phyloP scores from a whole-genome alignment of 306 rosid species.

The Chamaecrista fasciculata region DNA sequence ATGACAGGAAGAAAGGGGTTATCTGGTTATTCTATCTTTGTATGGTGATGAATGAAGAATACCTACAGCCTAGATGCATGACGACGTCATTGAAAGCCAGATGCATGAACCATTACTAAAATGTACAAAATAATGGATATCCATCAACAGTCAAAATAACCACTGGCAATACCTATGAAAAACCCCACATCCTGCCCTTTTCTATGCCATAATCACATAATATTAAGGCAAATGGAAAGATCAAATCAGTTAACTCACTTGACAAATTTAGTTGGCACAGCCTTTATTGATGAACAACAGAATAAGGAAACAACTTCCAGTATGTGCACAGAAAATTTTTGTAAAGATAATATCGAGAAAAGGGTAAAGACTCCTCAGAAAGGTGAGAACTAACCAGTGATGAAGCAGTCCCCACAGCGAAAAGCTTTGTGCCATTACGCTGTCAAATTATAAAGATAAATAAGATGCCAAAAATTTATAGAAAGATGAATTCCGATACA shows the following conservation, averaged over 20 bases:
- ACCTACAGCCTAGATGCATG: background rate
- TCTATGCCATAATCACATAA: constrained; percentile 3
- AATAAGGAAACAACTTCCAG: background rate
- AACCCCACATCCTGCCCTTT: background rate
- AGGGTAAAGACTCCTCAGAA: background rate
- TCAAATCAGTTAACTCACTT: constrained; percentile 9
- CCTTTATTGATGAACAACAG: background rate
- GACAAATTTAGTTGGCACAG: constrained; percentile 1
- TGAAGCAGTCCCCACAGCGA: constrained; percentile 86
- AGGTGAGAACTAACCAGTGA: constrained; percentile 69
- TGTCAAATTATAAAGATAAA: constrained; percentile 36
- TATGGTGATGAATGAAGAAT: background rate
- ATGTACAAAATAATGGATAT: background rate
- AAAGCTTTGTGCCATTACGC: constrained; percentile 92
- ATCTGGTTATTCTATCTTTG: background rate
- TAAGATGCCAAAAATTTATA: constrained; percentile 6
- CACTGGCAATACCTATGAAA: background rate
- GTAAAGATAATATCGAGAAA: constrained; percentile 10
- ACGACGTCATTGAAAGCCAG: background rate
- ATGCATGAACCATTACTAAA: background rate
- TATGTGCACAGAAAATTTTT: constrained; percentile 7
- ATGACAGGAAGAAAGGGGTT: background rate
- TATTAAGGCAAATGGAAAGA: background rate
- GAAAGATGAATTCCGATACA: constrained; percentile 2
- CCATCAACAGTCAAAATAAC: background rate